Evolutionary conservation across 1,139 yeast species (phyloP).

Genomic region (Lodderomyces jiufengensis): DNA sequence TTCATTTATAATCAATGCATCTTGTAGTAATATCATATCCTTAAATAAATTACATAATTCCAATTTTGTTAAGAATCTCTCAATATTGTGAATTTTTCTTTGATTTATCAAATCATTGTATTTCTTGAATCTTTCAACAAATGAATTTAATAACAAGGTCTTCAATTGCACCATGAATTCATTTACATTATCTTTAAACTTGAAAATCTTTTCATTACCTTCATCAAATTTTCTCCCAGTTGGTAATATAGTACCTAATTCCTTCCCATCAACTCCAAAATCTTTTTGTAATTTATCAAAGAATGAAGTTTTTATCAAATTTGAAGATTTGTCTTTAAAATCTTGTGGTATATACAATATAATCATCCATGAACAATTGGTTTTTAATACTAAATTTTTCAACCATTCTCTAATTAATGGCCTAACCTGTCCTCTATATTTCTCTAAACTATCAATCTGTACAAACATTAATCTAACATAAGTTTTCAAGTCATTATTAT

Average conservation of each 20-base stretch:
- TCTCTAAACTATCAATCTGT: conserved; percentile 62
- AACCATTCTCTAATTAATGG: conserved; percentile 85
- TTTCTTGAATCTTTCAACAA: conserved; percentile 36
- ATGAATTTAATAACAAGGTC: conserved; percentile 51
- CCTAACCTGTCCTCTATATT: conserved; percentile 73
- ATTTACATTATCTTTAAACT: conserved; percentile 47
- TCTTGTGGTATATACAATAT: conserved; percentile 51
- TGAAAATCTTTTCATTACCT: conserved; percentile 13
- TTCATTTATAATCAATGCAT: conserved; percentile 48
- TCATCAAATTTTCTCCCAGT: too few species aligned
- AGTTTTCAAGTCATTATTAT: conserved; percentile 27
- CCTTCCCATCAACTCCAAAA: conserved; percentile 50
- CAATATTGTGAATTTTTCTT: conserved; percentile 19
- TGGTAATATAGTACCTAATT: conserved; percentile 18
- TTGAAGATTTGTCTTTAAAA: conserved; percentile 39
- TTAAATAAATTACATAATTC: conserved; percentile 32
- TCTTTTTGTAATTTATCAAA: conserved; percentile 66
- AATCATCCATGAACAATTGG: conserved; percentile 60
- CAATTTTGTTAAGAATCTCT: conserved; percentile 17
- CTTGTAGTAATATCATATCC: conserved; percentile 54
- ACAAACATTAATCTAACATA: conserved; percentile 70
- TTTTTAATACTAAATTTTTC: conserved; percentile 39
- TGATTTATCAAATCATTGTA: conserved; percentile 36
- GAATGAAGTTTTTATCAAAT: conserved; percentile 49
- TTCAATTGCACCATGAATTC: conserved; percentile 46